Evolutionary conservation across 2,329 filamentous ascomycete genomes (phyloP).

Genomic region (Orbilia blumenaviensis): DNA sequence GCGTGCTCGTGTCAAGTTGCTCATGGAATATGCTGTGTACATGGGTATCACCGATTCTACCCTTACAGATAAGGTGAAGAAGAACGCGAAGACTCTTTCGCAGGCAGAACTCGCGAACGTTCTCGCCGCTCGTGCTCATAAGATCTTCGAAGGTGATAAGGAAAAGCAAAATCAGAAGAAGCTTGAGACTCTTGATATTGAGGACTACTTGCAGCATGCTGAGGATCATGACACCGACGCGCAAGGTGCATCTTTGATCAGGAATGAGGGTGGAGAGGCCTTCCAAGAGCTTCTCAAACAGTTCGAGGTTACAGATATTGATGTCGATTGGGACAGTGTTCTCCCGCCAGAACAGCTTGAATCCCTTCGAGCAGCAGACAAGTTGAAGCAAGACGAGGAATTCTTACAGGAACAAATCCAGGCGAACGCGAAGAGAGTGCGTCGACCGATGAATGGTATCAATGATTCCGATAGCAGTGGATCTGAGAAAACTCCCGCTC

Average conservation of each 20-base stretch:
- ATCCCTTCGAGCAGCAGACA: slow-evolving; percentile 86
- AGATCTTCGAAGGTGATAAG: slow-evolving; percentile 92
- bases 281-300: slow-evolving; percentile 74
- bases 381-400: slow-evolving; percentile 69
- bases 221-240: slow-evolving; percentile 85
- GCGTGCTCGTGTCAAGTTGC: slow-evolving; percentile 93
- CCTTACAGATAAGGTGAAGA: slow-evolving; percentile 81
- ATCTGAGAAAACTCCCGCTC: slow-evolving; percentile 55
- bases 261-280: slow-evolving; percentile 94
- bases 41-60: slow-evolving; percentile 95
- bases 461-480: slow-evolving; percentile 62
- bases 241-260: slow-evolving; percentile 90
- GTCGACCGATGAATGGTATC: slow-evolving; percentile 57
- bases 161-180: slow-evolving; percentile 84
- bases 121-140: slow-evolving; percentile 91
- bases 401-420: slow-evolving; percentile 58
- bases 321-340: slow-evolving; percentile 97
- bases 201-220: slow-evolving; percentile 94
- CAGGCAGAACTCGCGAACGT: slow-evolving; percentile 75
- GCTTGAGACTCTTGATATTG: slow-evolving; percentile 95
- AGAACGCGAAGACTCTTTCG: slow-evolving; percentile 65
- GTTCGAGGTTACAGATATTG: slow-evolving; percentile 93
- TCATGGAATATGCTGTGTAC: slow-evolving; percentile 96
- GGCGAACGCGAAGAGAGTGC: slow-evolving; percentile 62
- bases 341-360: slow-evolving; percentile 94